Evolutionary conservation across 2,329 filamentous ascomycete genomes (phyloP).

Genomic region (Sarocladiaceae sp.): DNA sequence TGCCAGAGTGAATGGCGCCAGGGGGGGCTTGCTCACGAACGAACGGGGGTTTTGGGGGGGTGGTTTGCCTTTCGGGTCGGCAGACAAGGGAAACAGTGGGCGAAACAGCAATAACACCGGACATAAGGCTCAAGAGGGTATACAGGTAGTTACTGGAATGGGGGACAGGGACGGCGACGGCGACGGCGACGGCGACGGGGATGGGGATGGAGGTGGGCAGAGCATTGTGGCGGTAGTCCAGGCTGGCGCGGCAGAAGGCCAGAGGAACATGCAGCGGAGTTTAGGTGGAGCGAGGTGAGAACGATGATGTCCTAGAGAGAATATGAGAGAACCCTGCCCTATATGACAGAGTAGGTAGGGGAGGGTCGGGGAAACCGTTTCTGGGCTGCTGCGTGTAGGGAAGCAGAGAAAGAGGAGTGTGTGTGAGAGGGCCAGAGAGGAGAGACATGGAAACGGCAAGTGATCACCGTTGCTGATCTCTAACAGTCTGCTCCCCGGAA

Average conservation of each 20-base stretch:
- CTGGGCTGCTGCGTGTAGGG: not conserved
- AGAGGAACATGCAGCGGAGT: not conserved
- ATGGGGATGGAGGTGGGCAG: no score
- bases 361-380: not conserved
- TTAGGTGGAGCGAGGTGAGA: not conserved
- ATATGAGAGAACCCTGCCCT: not conserved
- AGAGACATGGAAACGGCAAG: no score
- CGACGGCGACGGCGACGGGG: no score
- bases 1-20: not conserved
- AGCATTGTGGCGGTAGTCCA: no score
- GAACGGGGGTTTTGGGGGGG: no score
- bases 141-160: constrained; percentile 1
- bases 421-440: no score
- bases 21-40: no score
- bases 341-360: not conserved
- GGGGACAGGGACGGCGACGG: not conserved
- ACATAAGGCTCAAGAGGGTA: constrained; percentile 9
- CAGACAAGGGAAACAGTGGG: constrained; percentile 8
- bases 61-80: not conserved
- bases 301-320: not conserved
- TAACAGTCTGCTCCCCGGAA: no score
- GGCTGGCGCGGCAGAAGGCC: no score
- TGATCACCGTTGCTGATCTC: no score
- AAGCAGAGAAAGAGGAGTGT: not conserved
- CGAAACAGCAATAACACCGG: constrained; percentile 9